A percentile compares a stretch with the other conserved stretches of the same genome.
Evolutionary conservation across 148 eudicot species (phyloP).

Genomic region (Arctostaphylos glauca): DNA sequence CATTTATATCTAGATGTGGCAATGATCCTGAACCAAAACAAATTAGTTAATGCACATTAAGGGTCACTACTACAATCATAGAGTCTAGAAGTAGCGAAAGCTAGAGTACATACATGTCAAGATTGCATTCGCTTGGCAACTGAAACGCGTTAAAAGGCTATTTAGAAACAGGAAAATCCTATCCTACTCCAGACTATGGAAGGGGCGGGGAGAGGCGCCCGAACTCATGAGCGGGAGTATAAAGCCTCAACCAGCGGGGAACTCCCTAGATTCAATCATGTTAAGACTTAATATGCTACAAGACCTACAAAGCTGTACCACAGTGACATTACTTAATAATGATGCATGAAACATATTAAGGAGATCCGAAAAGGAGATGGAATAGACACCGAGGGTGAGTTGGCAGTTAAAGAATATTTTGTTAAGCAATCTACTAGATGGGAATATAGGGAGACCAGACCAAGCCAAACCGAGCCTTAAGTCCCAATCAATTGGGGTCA

Average conservation of each 20-base stretch:
- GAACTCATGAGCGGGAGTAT: neutral
- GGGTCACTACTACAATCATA: neutral
- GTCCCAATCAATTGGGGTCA: too few species aligned
- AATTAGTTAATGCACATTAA: neutral
- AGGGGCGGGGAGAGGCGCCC: neutral
- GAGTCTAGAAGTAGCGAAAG: neutral
- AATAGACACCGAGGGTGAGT: neutral
- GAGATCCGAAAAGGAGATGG: neutral
- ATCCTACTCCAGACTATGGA: neutral
- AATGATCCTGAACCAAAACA: neutral
- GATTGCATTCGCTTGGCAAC: neutral
- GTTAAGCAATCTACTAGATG: neutral
- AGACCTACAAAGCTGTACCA: constrained; percentile 2
- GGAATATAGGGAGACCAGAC: neutral
- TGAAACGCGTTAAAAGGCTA: neutral
- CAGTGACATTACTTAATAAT: neutral
- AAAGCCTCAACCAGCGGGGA: neutral
- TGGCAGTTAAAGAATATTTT: neutral
- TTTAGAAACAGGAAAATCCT: neutral
- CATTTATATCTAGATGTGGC: neutral
- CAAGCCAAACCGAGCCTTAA: too few species aligned
- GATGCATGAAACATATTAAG: neutral
- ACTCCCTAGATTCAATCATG: neutral
- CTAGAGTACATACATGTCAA: neutral
- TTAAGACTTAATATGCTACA: neutral